Evolutionary conservation across 805 yeast genomes (phyloP).

Genomic region (Nakazawaea peltata): DNA sequence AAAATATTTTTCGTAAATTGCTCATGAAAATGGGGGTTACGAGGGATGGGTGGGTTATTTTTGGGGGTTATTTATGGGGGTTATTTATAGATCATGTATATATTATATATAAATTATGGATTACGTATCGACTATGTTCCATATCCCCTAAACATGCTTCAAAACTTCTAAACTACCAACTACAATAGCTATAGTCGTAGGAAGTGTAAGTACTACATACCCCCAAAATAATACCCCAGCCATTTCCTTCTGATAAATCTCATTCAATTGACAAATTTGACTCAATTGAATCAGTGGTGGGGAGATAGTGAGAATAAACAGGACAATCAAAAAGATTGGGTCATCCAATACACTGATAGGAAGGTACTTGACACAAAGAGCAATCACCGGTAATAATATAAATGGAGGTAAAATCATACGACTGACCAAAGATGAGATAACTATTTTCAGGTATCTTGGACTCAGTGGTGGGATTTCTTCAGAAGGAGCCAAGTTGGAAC

Average conservation of each 20-base stretch:
- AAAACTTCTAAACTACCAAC: conserved; percentile 55
- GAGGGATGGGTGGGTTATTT: too few relatives aligned
- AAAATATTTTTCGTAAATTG: neutral
- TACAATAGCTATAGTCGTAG: conserved; percentile 67
- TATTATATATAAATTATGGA: too few relatives aligned
- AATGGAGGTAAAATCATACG: conserved; percentile 75
- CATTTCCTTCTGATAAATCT: conserved; percentile 73
- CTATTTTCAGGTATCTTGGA: conserved; percentile 51
- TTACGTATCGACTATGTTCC: too few relatives aligned
- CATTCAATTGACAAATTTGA: conserved; percentile 73
- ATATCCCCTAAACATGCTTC: conserved; percentile 22
- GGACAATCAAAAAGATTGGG: conserved; percentile 72
- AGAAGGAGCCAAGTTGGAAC: conserved; percentile 70
- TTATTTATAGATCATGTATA: too few relatives aligned
- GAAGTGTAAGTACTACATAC: conserved; percentile 65
- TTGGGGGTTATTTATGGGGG: too few relatives aligned
- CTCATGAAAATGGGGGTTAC: too few relatives aligned
- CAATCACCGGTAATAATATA: conserved; percentile 57
- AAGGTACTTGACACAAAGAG: conserved; percentile 54
- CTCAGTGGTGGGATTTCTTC: conserved; percentile 60
- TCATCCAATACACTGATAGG: conserved; percentile 67
- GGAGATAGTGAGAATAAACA: conserved; percentile 65
- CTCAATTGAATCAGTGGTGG: conserved; percentile 84
- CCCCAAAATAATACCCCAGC: conserved; percentile 80
- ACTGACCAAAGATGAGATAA: conserved; percentile 62